These are phyloP conservation scores for Malassezia arunalokei DNA, from an alignment of 1,284 basidiomycete species.

Conservation along the genomic window DNA sequence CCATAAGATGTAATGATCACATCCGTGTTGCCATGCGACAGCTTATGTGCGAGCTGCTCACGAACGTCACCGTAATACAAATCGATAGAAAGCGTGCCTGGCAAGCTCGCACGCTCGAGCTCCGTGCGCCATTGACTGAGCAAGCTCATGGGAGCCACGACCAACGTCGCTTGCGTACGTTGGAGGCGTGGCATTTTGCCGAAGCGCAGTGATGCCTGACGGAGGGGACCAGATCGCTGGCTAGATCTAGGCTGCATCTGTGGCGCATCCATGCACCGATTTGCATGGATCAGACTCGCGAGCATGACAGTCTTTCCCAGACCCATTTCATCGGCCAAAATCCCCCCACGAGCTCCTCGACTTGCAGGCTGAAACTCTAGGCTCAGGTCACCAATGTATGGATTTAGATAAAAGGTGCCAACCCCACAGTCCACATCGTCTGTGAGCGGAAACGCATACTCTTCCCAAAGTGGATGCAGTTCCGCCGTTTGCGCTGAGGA, in stretches of 20 bases:
- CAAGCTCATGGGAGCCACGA: conserved; percentile 83
- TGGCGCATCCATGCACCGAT: conserved; percentile 34
- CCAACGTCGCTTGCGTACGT: conserved; percentile 56
- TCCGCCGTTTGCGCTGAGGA: conserved; percentile 44
- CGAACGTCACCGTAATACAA: conserved; percentile 67
- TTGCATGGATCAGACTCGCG: conserved; percentile 75
- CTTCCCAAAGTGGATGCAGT: conserved; percentile 89
- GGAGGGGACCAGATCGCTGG: conserved; percentile 7
- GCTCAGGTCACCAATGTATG: conserved; percentile 69
- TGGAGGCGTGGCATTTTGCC: conserved; percentile 14
- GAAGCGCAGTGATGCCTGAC: conserved; percentile 35
- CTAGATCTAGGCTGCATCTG: neutral
- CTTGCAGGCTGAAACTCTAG: conserved; percentile 73
- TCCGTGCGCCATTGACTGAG: conserved; percentile 84
- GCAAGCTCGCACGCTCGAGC: conserved; percentile 55
- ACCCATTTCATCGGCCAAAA: conserved; percentile 68
- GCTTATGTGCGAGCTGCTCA: conserved; percentile 57
- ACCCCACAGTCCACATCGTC: conserved; percentile 19
- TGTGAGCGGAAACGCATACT: conserved; percentile 51
- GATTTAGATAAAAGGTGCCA: conserved; percentile 22
- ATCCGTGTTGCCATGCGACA: conserved; percentile 52
- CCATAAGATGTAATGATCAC: conserved; percentile 85
- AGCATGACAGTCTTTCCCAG: conserved; percentile 98
- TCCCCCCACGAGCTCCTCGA: conserved; percentile 67
- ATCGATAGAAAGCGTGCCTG: conserved; percentile 54